Evolutionary conservation across 2,329 filamentous ascomycete genomes (phyloP).

Genomic region (Pyrenophora graminea): DNA sequence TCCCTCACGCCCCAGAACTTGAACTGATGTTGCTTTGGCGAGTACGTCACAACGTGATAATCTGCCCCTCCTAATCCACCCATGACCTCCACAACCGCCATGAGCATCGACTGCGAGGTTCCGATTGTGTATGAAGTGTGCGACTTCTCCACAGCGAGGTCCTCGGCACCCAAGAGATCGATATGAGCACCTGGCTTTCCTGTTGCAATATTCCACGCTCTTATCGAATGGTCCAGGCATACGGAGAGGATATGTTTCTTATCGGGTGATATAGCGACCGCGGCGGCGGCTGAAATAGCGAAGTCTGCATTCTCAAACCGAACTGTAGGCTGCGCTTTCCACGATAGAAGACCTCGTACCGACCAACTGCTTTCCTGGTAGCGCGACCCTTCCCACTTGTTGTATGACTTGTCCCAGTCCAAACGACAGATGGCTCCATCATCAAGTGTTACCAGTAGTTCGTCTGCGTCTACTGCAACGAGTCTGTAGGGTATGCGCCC

Average conservation of each 20-base stretch:
- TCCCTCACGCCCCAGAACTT: conserved; percentile 86
- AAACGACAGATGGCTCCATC: conserved; percentile 77
- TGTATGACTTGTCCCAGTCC: conserved; percentile 36
- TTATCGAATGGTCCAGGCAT: conserved; percentile 84
- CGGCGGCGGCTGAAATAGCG: conserved; percentile 64
- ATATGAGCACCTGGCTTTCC: conserved; percentile 76
- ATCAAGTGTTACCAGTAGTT: conserved; percentile 78
- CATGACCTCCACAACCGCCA: conserved; percentile 69
- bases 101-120: conserved; percentile 74
- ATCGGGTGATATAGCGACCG: conserved; percentile 56
- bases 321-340: conserved; percentile 67
- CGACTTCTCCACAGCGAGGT: conserved; percentile 65
- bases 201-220: conserved; percentile 85
- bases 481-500: conserved; percentile 83
- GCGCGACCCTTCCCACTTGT: conserved; percentile 69
- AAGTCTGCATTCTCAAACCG: conserved; percentile 69
- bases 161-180: conserved; percentile 71
- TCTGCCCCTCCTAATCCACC: conserved; percentile 53
- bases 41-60: conserved; percentile 78
- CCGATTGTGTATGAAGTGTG: conserved; percentile 74
- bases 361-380: conserved; percentile 78
- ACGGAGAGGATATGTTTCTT: conserved; percentile 71
- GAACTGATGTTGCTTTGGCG: conserved; percentile 86
- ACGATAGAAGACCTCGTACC: conserved; percentile 63
- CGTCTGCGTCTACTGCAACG: conserved; percentile 71